These are phyloP conservation scores for Boechera divaricarpa DNA, from an alignment of 345 rosid species.

Conservation along the genomic window DNA sequence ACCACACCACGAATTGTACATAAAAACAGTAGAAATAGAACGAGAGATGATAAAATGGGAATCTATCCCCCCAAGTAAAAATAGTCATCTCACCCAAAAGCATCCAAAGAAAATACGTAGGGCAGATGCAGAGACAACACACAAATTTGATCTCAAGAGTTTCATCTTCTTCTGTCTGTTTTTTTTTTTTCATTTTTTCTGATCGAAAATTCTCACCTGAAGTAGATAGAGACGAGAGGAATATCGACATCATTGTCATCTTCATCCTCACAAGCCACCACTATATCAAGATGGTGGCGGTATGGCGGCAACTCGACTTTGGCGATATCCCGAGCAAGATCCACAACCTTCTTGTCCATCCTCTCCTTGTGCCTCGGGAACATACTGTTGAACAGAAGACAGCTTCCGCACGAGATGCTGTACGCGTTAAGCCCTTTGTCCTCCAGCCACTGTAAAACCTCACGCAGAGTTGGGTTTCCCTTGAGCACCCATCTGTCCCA, in stretches of 20 bases:
- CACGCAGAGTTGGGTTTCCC: conserved; percentile 76
- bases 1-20: conserved; percentile 10
- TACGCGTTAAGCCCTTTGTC: conserved; percentile 80
- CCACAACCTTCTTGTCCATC: conserved; percentile 85
- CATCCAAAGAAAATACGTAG: conserved; percentile 29
- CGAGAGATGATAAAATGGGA: conserved; percentile 25
- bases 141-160: conserved; percentile 23
- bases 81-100: conserved; percentile 30
- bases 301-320: conserved; percentile 74
- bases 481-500: conserved; percentile 90
- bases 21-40: neutral
- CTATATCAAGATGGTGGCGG: conserved; percentile 73
- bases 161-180: neutral
- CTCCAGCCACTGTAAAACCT: conserved; percentile 80
- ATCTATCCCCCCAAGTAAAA: conserved; percentile 29
- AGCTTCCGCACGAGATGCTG: conserved; percentile 88
- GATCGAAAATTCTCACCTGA: conserved; percentile 36
- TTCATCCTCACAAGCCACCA: conserved; percentile 90
- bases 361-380: conserved; percentile 81
- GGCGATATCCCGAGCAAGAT: conserved; percentile 81
- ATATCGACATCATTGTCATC: conserved; percentile 87
- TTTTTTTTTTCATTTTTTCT: neutral
- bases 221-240: conserved; percentile 81
- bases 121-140: conserved; percentile 35
- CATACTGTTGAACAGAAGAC: conserved; percentile 82